Base-by-base conservation (phyloP, 2,329 filamentous ascomycete genomes). In the Rachicladosporium sp. region DNA sequence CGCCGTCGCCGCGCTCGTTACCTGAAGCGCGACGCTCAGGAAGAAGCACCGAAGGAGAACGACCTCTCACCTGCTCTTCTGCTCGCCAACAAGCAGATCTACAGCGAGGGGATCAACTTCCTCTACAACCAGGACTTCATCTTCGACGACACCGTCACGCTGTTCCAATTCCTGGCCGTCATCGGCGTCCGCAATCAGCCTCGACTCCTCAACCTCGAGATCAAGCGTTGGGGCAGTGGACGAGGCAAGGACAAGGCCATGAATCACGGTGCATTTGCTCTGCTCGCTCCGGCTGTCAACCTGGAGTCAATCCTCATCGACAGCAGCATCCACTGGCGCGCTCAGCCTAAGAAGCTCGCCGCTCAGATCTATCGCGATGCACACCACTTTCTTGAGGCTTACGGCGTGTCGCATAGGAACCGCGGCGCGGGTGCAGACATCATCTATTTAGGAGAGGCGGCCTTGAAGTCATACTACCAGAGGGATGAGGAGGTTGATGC, bases 121-220 rank as follows among this genome's bases (percentile, higher is more conserved):
- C 46, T 58, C 4, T 57, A 58, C 45, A 44, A 49, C 12, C 51
- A 51, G 13, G 8, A 33, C 4, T 43, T 58, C 31, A 36, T 49
- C 32, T 27, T 56, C 15, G 41, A 41, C 11, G 46, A 57, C 27
- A 48, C 46, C 2, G 42, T 45, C 8, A 43, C 54, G 2, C 36
- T 57, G 11, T 44, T 48, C 33, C 30, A 30, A 6, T 57, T 57
- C 40, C 41, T 57, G 8, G 47, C 47, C 2, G 35, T 33, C 29
- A 52, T 58, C 15, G 54, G 55, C 7, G 37, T 36, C 7, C 40
- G 45, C 40, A 51, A 56, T 31, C 49, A 48, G 6, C 27, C 43
- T 7, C 41, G 45, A 4, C 32, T 58, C 15, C 41, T 35, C 0
- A 36, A 51, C 12, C 21, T 58, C 8, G 48, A 41, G 4, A 31